Evolutionary conservation across 352 stramenopile species (phyloP).

Genomic region (Phytophthora pinifolia): DNA sequence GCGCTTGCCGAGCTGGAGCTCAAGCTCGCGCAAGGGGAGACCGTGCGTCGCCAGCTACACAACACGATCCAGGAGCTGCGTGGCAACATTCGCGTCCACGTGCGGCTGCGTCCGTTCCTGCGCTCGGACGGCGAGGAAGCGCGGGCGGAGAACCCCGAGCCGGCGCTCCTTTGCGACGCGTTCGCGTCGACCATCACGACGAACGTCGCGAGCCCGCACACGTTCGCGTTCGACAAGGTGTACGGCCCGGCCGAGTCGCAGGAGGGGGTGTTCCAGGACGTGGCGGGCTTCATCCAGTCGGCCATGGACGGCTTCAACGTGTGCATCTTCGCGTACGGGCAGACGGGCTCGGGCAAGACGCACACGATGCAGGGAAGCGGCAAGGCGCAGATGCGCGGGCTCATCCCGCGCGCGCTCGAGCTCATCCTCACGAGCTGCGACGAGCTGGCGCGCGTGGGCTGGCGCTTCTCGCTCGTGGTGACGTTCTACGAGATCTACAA

Average conservation of each 20-base stretch:
- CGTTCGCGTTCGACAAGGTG: constrained; percentile 98
- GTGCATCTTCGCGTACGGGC: constrained; percentile 99
- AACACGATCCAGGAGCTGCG: constrained; percentile 99
- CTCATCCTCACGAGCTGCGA: constrained; percentile 84
- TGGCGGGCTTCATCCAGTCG: constrained; percentile 88
- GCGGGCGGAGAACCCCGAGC: constrained; percentile 41
- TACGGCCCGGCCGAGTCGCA: constrained; percentile 96
- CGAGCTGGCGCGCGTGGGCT: constrained; percentile 82
- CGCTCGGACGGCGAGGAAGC: constrained; percentile 76
- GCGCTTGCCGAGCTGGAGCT: constrained; percentile 68
- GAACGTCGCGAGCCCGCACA: constrained; percentile 69
- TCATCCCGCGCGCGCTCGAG: constrained; percentile 97
- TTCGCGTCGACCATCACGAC: constrained; percentile 76
- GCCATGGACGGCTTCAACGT: constrained; percentile 98
- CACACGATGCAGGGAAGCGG: constrained; percentile 99
- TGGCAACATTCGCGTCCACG: constrained; percentile 99
- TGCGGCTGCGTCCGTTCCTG: constrained; percentile 92
- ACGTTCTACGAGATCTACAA: constrained; percentile 99
- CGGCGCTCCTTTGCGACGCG: constrained; percentile 63
- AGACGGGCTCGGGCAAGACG: constrained; percentile 97
- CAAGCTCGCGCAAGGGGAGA: constrained; percentile 61
- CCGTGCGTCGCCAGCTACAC: constrained; percentile 94
- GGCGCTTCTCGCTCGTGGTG: constrained; percentile 96
- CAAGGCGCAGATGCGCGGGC: constrained; percentile 95
- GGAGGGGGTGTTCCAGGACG: constrained; percentile 94